Conservation (phyloP, 371 early-diverging fungal genomes). For the Syncephalastrum monosporum region DNA sequence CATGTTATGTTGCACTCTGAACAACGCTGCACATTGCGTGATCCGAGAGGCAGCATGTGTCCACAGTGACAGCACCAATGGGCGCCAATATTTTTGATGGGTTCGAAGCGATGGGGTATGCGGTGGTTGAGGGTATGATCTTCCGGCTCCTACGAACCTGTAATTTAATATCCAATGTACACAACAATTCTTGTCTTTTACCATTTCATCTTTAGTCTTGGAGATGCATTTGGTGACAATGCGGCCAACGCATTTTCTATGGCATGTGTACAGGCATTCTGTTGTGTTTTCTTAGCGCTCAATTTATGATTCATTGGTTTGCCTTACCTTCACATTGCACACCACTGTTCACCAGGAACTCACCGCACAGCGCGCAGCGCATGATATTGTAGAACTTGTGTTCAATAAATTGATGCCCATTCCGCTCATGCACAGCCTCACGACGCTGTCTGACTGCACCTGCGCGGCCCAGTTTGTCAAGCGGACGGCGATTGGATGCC, state of each 20-base stretch:
- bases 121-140: constrained; percentile 78
- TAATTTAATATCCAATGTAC: neutral
- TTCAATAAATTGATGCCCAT: constrained; percentile 88
- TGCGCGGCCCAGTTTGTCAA: constrained; percentile 77
- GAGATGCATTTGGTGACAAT: constrained; percentile 87
- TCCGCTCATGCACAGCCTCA: constrained; percentile 70
- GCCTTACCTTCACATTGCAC: constrained; percentile 84
- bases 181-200: constrained; percentile 27
- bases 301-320: neutral
- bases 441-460: constrained; percentile 86
- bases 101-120: constrained; percentile 92
- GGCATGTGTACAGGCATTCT: constrained; percentile 73
- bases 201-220: constrained; percentile 33
- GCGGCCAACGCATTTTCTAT: constrained; percentile 82
- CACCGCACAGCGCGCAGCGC: constrained; percentile 92
- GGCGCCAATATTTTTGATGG: constrained; percentile 71
- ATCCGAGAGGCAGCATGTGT: constrained; percentile 84
- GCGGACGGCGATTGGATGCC: constrained; percentile 53
- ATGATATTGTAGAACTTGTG: constrained; percentile 88
- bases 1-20: constrained; percentile 78
- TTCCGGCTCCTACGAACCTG: constrained; percentile 40
- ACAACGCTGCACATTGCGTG: constrained; percentile 65
- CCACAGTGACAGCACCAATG: constrained; percentile 99
- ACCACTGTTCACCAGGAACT: constrained; percentile 85
- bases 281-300: neutral